Base-by-base conservation (phyloP, 148 eudicot species). In the Chenopodium formosanum region DNA sequence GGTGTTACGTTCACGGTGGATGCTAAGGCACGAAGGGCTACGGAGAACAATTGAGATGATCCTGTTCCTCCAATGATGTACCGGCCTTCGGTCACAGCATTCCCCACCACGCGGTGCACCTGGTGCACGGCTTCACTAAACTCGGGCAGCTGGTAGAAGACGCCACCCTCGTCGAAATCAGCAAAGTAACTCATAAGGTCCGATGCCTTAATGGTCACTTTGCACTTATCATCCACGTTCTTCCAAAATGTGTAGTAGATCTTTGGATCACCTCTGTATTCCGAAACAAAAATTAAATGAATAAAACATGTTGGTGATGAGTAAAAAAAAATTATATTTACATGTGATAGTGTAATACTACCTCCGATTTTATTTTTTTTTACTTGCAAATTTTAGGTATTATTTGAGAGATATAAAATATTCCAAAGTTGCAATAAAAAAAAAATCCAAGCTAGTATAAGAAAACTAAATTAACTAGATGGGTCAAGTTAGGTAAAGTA, bases 231-330 rank as follows among this genome's bases (percentile, higher is more conserved):
- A 2, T 85, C 91, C 81, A 84, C 63, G 9, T 79, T 75, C 48
- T 76, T 75, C 94, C 98, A 94, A 82, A 84, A 94, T 2, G 83
- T 25, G 85, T 82, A 88, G 48, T 82, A 89, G 81, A 90, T 84
- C 67, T 86, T 88, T 6, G 98, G 96, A 84, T 94, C 96, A 22
- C 97, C 97, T 74, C 97, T 94, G 90, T 10, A 31, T 70, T 16
- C 31, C 37, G 1, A 76, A 53, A 34, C 5, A n/a, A 72, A 37
- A 50, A 65, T 47, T 25, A 67, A 31, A 31, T 32, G 0, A 47
- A 12, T 29, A 77, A 64, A 40, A 1, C 19, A 16, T 25, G 70
- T 6, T 13, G 40, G 2, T 5, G 4, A 8, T 31, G 20, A 40
- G 2, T 48, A 50, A 9, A 0, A 0, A 50, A 1, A 40, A 40